Evolutionary conservation across 345 rosid genomes (phyloP).

Genomic region (Hypericum perforatum): DNA sequence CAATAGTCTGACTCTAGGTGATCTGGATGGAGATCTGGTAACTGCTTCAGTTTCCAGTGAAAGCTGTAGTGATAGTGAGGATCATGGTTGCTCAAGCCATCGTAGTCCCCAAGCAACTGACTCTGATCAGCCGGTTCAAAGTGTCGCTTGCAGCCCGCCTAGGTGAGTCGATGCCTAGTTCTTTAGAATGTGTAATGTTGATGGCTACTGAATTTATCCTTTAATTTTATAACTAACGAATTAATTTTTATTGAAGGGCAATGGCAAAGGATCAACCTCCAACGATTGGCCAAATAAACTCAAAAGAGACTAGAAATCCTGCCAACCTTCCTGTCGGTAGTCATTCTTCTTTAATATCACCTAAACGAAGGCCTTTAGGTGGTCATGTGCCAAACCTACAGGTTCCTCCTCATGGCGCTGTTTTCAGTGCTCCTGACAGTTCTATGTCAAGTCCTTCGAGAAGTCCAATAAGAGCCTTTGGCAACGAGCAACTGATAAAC

Average conservation of each 20-base stretch:
- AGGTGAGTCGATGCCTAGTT: slow-evolving; percentile 9
- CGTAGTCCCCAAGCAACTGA: slow-evolving; percentile 21
- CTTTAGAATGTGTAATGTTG: no score
- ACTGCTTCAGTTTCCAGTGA: slow-evolving; percentile 19
- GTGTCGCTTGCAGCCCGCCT: slow-evolving; percentile 21
- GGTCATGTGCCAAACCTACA: slow-evolving; percentile 58
- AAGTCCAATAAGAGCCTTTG: slow-evolving; percentile 78
- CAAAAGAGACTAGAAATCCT: slow-evolving; percentile 60
- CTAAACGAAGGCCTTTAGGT: slow-evolving; percentile 44
- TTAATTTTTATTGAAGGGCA: slow-evolving; percentile 23
- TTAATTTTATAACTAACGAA: no score
- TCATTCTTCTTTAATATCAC: slow-evolving; percentile 51
- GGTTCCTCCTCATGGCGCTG: slow-evolving; percentile 52
- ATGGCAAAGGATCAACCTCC: slow-evolving; percentile 46
- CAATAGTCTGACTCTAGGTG: slow-evolving; percentile 11
- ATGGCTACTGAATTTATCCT: no score
- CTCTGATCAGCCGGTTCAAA: slow-evolving; percentile 18
- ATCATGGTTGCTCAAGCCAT: slow-evolving; percentile 13
- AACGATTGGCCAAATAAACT: slow-evolving; percentile 26
- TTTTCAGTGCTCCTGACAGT: slow-evolving; percentile 84
- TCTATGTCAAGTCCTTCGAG: slow-evolving; percentile 97
- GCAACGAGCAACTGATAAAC: slow-evolving; percentile 57
- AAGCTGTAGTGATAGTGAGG: slow-evolving; percentile 19
- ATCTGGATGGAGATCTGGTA: slow-evolving; percentile 17
- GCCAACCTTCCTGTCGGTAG: slow-evolving; percentile 32